Evolutionary conservation across 768 basidiomycete genomes (phyloP), one percentile per base, ranked within the genome.

Genomic region (Coprinellus aureogranulatus): DNA sequence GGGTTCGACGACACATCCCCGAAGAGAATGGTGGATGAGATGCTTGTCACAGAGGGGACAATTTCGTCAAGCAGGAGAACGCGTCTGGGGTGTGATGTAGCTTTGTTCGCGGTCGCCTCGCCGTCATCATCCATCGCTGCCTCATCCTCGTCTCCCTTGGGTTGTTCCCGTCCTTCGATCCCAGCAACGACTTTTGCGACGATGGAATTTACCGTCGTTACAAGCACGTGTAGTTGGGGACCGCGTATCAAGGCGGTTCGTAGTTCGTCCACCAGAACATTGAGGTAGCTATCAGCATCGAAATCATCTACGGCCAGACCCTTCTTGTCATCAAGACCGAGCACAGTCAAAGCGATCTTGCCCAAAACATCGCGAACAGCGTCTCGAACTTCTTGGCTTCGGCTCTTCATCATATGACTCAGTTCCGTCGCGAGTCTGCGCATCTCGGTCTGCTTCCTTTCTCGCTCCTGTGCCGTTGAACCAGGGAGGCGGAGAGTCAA

Each of bases 201-300:
- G 20, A 98, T 72, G 0, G 91, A 82, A 64, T 99, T 95, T 0
- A 83, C 81, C 2, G 87, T 86, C 60, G 88, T 90, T 1, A 95
- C 94, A 28, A 98, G 78, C 18, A 98, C 85, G 68, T 99, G 96
- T 0, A 98, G 81, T 55, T 98, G 96, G 1, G 97, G 96, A 5
- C 97, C 97, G 20, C 95, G 90, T 34, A 85, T 65, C 27, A 99
- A 82, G 1, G 95, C 92, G 0, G 78, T 83, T n/a, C 90, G 82
- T 49, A 98, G 75, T 68, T 98, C 94, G 34, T 84, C 85, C 39
- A 98, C 72, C 28, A 90, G 77, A 16, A 84, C 70, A 0, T 88
- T 81, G 9, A 98, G 83, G 67, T 90, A 92, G 22, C 42, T 31
- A 27, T 45, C 45, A 6, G 41, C 31, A 37, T 58, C 57, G 22